A percentile compares a stretch with the other conserved stretches of the same genome.
Evolutionary conservation across 352 stramenopile genomes (phyloP).

Genomic region (Globisporangium middletonii): DNA sequence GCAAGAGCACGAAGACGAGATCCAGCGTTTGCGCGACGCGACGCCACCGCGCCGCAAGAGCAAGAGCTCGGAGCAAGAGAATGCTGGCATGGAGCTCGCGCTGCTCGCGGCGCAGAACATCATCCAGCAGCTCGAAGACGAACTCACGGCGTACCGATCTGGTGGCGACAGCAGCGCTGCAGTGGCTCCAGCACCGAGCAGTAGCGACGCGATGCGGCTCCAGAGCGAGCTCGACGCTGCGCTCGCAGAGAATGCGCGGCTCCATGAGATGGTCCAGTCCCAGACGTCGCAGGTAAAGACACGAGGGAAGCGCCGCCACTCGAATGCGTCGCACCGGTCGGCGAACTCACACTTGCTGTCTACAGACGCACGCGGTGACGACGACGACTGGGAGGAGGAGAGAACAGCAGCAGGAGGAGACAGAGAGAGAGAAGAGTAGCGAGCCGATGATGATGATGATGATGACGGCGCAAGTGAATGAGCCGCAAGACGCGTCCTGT

Average conservation of each 20-base stretch:
- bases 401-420: too few species aligned
- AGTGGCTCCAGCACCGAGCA: neutral
- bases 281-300: slow-evolving; percentile 37
- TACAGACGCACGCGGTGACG: too few species aligned
- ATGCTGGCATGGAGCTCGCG: slow-evolving; percentile 23
- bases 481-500: too few species aligned
- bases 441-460: too few species aligned
- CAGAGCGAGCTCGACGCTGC: slow-evolving; percentile 44
- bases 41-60: slow-evolving; percentile 8
- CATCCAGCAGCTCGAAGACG: slow-evolving; percentile 38
- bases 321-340: slow-evolving; percentile 25
- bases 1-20: slow-evolving; percentile 17
- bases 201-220: slow-evolving; percentile 21
- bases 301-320: slow-evolving; percentile 18
- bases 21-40: slow-evolving; percentile 6
- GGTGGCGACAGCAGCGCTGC: neutral
- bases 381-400: too few species aligned
- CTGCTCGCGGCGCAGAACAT: slow-evolving; percentile 24
- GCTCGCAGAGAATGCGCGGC: slow-evolving; percentile 50
- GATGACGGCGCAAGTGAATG: too few species aligned
- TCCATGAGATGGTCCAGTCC: slow-evolving; percentile 54
- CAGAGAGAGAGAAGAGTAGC: too few species aligned
- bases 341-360: slow-evolving; percentile 15
- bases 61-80: slow-evolving; percentile 21
- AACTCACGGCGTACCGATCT: slow-evolving; percentile 13